These are phyloP conservation scores for Davidsoniella virescens DNA, from an alignment of 2,329 filamentous ascomycete genomes.

Conservation along the genomic window DNA sequence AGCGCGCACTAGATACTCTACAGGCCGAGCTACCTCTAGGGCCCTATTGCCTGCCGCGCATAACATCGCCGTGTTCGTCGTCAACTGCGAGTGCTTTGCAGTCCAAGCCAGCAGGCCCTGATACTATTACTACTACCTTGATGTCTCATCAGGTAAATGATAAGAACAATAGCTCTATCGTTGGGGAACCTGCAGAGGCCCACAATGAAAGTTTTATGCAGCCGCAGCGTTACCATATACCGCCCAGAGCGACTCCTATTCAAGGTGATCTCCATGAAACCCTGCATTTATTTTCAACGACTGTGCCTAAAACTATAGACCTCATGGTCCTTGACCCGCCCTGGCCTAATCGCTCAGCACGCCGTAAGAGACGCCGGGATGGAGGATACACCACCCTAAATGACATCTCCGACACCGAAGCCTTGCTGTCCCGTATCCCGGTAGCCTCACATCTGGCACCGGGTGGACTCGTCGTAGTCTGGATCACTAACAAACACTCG, in stretches of 20 bases:
- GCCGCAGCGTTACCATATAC: conserved; percentile 19
- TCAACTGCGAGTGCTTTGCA: background rate
- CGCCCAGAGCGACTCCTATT: conserved; percentile 28
- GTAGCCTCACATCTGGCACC: conserved; percentile 35
- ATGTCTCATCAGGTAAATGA: no score
- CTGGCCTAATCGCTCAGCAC: conserved; percentile 65
- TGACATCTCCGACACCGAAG: conserved; percentile 29
- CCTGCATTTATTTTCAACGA: conserved; percentile 24
- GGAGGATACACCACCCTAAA: conserved; percentile 32
- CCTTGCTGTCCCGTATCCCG: conserved; percentile 38
- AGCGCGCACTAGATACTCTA: conserved; percentile 27
- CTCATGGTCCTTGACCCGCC: conserved; percentile 61
- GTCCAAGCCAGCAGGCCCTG: no score
- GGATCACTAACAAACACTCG: conserved; percentile 59
- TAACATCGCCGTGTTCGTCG: conserved; percentile 1
- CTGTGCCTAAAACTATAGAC: conserved; percentile 39
- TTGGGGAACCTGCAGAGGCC: background rate
- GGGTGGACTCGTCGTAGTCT: conserved; percentile 49
- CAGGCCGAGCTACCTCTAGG: conserved; percentile 13
- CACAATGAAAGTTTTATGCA: conserved; percentile 13
- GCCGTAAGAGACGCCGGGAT: conserved; percentile 29
- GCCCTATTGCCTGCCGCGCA: conserved; percentile 27
- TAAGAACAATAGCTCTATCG: no score
- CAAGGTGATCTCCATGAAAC: conserved; percentile 31
- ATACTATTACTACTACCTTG: no score